Evolutionary conservation across 2,329 filamentous ascomycete species (phyloP).

Genomic region (Geoglossum cookeanum): DNA sequence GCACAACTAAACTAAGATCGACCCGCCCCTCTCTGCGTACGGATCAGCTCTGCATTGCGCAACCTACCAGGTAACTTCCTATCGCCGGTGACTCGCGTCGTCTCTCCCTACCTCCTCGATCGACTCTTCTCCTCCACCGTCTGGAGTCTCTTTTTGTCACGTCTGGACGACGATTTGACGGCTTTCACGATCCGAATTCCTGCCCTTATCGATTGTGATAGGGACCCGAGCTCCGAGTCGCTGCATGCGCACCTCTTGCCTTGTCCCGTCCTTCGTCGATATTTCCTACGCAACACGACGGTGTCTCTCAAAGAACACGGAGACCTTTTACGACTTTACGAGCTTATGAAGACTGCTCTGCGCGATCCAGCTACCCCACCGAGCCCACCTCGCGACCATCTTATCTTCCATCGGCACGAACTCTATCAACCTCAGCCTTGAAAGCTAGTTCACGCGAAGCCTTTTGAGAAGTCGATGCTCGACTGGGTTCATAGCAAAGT

Average conservation of each 20-base stretch:
- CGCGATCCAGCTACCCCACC: background rate
- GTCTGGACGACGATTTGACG: background rate
- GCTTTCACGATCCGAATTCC: background rate
- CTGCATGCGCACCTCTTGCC: background rate
- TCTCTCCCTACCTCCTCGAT: background rate
- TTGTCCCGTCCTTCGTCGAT: background rate
- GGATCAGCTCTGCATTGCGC: constrained; percentile 2
- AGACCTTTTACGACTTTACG: background rate
- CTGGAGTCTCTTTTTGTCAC: background rate
- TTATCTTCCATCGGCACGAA: background rate
- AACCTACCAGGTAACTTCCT: constrained; percentile 2
- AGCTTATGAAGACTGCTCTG: constrained; percentile 1
- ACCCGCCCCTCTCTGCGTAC: constrained; percentile 2
- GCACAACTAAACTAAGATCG: constrained; percentile 1
- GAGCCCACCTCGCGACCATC: background rate
- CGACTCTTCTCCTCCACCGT: background rate
- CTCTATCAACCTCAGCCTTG: background rate
- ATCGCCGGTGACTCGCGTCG: background rate
- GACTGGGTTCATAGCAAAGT: background rate
- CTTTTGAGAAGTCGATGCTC: background rate
- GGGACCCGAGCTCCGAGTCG: background rate
- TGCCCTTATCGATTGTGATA: background rate
- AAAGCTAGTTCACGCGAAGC: background rate
- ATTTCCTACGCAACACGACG: background rate
- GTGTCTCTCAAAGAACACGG: background rate